Evolutionary conservation across 2,329 filamentous ascomycete genomes (phyloP).

Genomic region (Chalaropsis ovoidea): DNA sequence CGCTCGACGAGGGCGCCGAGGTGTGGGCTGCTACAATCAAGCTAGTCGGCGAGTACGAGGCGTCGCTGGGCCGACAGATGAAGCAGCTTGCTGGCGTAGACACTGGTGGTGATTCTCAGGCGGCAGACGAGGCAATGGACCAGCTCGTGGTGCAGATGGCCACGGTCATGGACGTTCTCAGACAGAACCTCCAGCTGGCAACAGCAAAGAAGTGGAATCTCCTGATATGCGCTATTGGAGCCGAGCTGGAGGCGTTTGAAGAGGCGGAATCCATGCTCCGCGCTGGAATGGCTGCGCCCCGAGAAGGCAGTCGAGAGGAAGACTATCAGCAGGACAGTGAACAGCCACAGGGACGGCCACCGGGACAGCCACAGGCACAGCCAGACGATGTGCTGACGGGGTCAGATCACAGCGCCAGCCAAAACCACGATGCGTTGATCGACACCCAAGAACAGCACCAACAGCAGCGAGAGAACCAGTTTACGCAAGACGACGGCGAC

Average conservation of each 20-base stretch:
- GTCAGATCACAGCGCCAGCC: not conserved
- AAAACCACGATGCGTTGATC: not conserved
- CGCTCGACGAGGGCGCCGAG: constrained; percentile 55
- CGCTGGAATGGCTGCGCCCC: constrained; percentile 31
- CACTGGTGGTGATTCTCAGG: constrained; percentile 20
- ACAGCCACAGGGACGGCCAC: constrained; percentile 2
- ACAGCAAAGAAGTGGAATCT: constrained; percentile 61
- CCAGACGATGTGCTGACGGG: not conserved
- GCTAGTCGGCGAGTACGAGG: constrained; percentile 55
- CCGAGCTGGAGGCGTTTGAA: constrained; percentile 57
- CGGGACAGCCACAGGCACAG: not conserved
- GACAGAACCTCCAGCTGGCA: constrained; percentile 44
- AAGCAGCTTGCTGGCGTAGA: constrained; percentile 29
- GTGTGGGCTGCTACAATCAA: constrained; percentile 56
- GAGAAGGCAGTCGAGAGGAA: too few relatives aligned
- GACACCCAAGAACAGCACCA: not conserved
- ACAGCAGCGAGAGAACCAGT: not conserved
- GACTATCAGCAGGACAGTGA: constrained; percentile 25
- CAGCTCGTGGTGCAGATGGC: constrained; percentile 48
- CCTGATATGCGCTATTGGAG: constrained; percentile 63
- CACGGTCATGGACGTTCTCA: constrained; percentile 45
- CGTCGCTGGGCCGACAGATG: constrained; percentile 49
- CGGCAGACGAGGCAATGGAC: constrained; percentile 36
- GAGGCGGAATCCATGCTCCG: constrained; percentile 50
- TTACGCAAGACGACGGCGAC: not conserved